Evolutionary conservation across 805 yeast species (phyloP), one percentile per base, ranked within the genome.

Genomic region (Saccharomycopsis schoenii): DNA sequence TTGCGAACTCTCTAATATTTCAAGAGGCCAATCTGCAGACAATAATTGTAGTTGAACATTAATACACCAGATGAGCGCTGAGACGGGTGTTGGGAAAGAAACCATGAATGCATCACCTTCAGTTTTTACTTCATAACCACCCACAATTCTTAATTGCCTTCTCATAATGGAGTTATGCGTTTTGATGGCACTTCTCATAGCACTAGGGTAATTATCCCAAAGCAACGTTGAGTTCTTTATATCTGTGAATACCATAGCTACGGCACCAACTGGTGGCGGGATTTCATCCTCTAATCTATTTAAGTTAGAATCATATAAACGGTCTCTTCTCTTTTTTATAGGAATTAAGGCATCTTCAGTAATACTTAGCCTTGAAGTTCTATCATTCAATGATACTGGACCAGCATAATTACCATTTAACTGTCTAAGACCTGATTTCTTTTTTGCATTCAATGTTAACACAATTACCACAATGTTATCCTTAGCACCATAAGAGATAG

Each of bases 81-180:
- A 80, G 0, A 93, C 83, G 0, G 96, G 93, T 0, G 96, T 86
- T 0, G 97, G 96, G 72, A 94, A 94, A 12, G 97, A 89, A 14
- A 94, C 97, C 89, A 94, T 92, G 68, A 94, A 94, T 0, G 99
- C 97, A 78, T 94, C 99, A 70, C 99, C 99, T 83, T 94, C 99
- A 1, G 97, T 94, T 71, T 94, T 94, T 34, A 94, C 99, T 72
- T 94, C 99, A 71, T 94, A 94, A 1, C 99, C 99, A 41, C 98
- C 97, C 69, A 89, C 89, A 56, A 92, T 85, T 67, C 97, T 81
- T 64, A 94, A 75, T 66, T 90, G 96, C 57, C 98, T 82, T 69
- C 99, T 83, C 99, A 94, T 94, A 37, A 94, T 82, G 24, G 89
- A 82, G 70, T 94, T 94, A 73, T 94, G 99, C 3, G 89, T 87